A percentile compares a stretch with the other conserved stretches of the same genome.
Conservation (phyloP, 306 rosid species). For the Ormosia semicastrata region DNA sequence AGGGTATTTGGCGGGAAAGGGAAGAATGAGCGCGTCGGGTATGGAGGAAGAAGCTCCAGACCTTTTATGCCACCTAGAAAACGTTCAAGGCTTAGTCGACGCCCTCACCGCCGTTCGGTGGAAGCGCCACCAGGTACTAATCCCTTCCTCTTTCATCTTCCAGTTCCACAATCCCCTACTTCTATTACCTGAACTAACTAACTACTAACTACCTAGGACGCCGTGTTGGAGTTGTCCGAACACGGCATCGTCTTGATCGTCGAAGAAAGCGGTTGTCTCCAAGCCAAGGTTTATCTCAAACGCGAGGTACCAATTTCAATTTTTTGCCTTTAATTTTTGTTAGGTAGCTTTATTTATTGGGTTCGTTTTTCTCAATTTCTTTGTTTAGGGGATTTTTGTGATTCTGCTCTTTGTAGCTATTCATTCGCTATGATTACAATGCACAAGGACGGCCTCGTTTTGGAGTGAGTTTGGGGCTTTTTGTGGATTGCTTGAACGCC, state of each 20-base stretch:
- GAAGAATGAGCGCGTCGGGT: slow-evolving; percentile 46
- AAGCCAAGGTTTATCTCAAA: slow-evolving; percentile 94
- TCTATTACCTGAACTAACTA: background rate
- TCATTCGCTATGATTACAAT: slow-evolving; percentile 68
- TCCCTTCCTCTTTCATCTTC: background rate
- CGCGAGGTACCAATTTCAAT: slow-evolving; percentile 56
- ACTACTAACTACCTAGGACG: slow-evolving; percentile 49
- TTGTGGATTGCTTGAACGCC: slow-evolving; percentile 83
- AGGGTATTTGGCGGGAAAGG: slow-evolving; percentile 39
- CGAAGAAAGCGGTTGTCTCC: slow-evolving; percentile 84
- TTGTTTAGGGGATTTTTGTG: background rate
- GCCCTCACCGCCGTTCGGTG: slow-evolving; percentile 86
- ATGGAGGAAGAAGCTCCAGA: slow-evolving; percentile 62
- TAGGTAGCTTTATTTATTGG: background rate
- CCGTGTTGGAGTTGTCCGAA: slow-evolving; percentile 77
- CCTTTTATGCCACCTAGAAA: slow-evolving; percentile 71
- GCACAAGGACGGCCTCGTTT: slow-evolving; percentile 82
- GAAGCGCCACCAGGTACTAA: slow-evolving; percentile 84
- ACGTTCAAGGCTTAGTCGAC: slow-evolving; percentile 87
- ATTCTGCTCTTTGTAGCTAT: slow-evolving; percentile 43
- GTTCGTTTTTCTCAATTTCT: background rate
- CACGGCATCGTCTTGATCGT: slow-evolving; percentile 88
- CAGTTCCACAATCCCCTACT: background rate
- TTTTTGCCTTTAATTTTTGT: background rate
- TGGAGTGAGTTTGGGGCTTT: slow-evolving; percentile 85